Conservation (phyloP, 495 filamentous ascomycete species). For the Bathelium albidoporum region DNA sequence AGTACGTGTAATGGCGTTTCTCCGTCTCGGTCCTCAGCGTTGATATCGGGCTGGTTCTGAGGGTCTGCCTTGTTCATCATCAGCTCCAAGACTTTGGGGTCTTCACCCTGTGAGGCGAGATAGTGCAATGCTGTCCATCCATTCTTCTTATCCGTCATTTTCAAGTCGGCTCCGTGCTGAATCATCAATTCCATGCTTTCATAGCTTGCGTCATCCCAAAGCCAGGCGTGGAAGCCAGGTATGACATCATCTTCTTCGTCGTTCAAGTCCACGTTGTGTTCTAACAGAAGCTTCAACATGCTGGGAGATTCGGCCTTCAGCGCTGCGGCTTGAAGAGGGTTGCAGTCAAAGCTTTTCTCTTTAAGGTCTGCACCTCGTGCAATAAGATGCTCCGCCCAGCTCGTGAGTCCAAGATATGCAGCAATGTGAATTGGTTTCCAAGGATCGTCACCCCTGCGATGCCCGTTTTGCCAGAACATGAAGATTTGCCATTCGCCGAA, state of each 20-base stretch:
- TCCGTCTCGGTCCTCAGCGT: slow-evolving; percentile 80
- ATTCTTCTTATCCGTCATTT: slow-evolving; percentile 1
- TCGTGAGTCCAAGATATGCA: neutral
- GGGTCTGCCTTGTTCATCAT: slow-evolving; percentile 8
- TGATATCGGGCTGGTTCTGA: slow-evolving; percentile 50
- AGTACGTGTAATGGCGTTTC: slow-evolving; percentile 81
- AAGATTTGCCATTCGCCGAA: slow-evolving; percentile 5
- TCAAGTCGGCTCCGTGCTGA: slow-evolving; percentile 5
- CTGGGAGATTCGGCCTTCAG: slow-evolving; percentile 1
- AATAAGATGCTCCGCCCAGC: slow-evolving; percentile 1
- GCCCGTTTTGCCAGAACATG: slow-evolving; percentile 1
- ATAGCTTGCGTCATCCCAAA: slow-evolving; percentile 7
- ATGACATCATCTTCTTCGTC: slow-evolving; percentile 1
- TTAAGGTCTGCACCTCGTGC: neutral
- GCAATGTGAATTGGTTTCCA: slow-evolving; percentile 4
- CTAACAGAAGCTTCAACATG: slow-evolving; percentile 6
- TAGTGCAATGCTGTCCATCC: slow-evolving; percentile 15
- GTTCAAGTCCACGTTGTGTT: neutral
- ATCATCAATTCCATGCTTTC: slow-evolving; percentile 13
- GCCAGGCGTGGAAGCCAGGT: slow-evolving; percentile 13
- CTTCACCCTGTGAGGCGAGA: slow-evolving; percentile 5
- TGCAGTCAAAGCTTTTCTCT: neutral
- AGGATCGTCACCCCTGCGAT: neutral
- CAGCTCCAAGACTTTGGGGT: slow-evolving; percentile 6
- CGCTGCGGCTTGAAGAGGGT: neutral